Conservation (phyloP, 2,329 filamentous ascomycete genomes). For the Penicillium sp. region DNA sequence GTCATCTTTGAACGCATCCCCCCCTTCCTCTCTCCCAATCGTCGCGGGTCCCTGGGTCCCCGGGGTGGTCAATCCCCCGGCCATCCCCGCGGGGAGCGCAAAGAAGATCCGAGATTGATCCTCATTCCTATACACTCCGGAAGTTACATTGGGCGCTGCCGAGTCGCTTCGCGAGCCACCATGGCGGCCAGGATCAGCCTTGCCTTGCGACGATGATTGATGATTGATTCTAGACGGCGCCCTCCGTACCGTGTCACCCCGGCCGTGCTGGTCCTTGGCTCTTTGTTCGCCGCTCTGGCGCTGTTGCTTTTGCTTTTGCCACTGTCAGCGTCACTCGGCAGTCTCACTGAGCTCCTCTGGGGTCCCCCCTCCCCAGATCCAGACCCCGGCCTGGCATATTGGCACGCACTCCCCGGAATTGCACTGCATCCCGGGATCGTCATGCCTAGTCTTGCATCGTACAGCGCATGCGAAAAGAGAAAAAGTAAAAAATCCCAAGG, state of each 20-base stretch:
- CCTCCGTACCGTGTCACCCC: slow-evolving; percentile 6
- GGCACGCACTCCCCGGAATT: too few relatives aligned
- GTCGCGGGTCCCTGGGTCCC: slow-evolving; percentile 15
- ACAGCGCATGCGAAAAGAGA: too few relatives aligned
- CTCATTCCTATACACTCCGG: slow-evolving; percentile 16
- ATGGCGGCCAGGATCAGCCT: slow-evolving; percentile 11
- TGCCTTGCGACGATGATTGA: too few relatives aligned
- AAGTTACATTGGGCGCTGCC: slow-evolving; percentile 14
- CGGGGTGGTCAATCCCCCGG: slow-evolving; percentile 25
- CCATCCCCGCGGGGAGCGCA: slow-evolving; percentile 26
- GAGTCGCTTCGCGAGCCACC: background rate
- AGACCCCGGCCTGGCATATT: too few relatives aligned
- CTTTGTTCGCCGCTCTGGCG: too few relatives aligned
- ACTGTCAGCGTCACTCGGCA: too few relatives aligned
- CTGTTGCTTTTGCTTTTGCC: too few relatives aligned
- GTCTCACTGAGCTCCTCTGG: too few relatives aligned
- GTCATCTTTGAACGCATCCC: background rate
- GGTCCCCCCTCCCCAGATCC: too few relatives aligned
- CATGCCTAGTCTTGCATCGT: too few relatives aligned
- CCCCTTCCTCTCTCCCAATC: slow-evolving; percentile 5
- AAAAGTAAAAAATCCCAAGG: too few relatives aligned
- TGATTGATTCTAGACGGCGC: slow-evolving; percentile 3
- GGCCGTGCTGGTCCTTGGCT: background rate
- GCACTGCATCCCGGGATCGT: too few relatives aligned
- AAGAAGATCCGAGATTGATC: slow-evolving; percentile 21